Evolutionary conservation across 495 filamentous ascomycete species (phyloP).

Genomic region (Aspergillus homomorphus): DNA sequence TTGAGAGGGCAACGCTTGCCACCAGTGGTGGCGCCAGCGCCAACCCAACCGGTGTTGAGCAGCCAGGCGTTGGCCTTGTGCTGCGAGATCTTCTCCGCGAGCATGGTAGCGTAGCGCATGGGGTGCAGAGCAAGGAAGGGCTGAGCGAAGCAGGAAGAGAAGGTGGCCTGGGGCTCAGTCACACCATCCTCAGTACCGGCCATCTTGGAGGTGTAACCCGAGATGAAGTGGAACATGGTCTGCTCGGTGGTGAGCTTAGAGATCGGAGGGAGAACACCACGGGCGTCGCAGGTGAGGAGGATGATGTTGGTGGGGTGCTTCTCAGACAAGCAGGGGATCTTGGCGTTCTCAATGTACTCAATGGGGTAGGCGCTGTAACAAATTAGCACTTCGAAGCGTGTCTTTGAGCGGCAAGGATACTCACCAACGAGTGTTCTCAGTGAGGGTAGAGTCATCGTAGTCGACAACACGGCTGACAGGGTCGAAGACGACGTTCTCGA

Average conservation of each 20-base stretch:
- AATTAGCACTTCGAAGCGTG: not conserved
- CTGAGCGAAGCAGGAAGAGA: slow-evolving; percentile 99
- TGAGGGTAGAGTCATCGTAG: slow-evolving; percentile 92
- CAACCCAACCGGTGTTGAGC: slow-evolving; percentile 98
- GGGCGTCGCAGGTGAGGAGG: slow-evolving; percentile 94
- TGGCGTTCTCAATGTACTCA: slow-evolving; percentile 97
- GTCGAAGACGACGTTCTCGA: slow-evolving; percentile 98
- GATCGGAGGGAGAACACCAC: slow-evolving; percentile 95
- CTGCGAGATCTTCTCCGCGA: slow-evolving; percentile 92
- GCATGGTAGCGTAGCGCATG: slow-evolving; percentile 98
- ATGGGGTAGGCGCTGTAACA: slow-evolving; percentile 81
- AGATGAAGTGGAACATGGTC: slow-evolving; percentile 99
- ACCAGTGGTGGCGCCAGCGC: slow-evolving; percentile 88
- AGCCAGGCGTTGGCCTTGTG: slow-evolving; percentile 98
- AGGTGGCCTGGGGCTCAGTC: slow-evolving; percentile 94
- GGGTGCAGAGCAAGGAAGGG: slow-evolving; percentile 98
- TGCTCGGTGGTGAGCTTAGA: slow-evolving; percentile 94
- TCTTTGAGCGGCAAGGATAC: not conserved
- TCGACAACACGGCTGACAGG: slow-evolving; percentile 83
- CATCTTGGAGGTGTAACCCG: slow-evolving; percentile 99
- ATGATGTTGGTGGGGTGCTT: slow-evolving; percentile 97
- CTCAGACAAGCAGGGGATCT: slow-evolving; percentile 86
- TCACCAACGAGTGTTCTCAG: slow-evolving; percentile 89
- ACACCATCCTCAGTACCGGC: slow-evolving; percentile 97
- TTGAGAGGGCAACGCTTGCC: slow-evolving; percentile 98